Conservation (phyloP, 805 yeast species). For the Tetrapisispora taiwanensis region DNA sequence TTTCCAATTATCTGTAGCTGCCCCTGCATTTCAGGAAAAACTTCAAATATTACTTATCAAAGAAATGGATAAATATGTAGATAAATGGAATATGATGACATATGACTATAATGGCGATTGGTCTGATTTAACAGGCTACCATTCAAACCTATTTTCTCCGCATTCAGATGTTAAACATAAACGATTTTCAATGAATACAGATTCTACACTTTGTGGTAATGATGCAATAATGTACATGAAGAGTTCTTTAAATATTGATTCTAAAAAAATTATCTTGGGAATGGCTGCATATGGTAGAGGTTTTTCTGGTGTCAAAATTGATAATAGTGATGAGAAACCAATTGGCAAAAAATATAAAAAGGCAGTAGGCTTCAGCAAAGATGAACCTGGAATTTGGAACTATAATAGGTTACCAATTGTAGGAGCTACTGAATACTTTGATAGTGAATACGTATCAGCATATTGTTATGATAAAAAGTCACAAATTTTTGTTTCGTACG, state of each 20-base stretch:
- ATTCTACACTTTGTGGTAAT: conserved; percentile 35
- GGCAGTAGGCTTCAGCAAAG: conserved; percentile 35
- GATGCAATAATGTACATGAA: conserved; percentile 39
- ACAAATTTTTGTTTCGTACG: conserved; percentile 50
- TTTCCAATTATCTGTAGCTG: conserved; percentile 58
- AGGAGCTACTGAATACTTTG: conserved; percentile 40
- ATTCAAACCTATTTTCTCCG: conserved; percentile 47
- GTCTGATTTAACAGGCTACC: conserved; percentile 54
- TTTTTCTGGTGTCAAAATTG: conserved; percentile 34
- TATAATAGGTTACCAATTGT: conserved; percentile 45
- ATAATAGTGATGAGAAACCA: conserved; percentile 10
- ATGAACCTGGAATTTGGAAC: conserved; percentile 42
- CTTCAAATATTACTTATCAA: conserved; percentile 35
- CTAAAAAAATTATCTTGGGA: conserved; percentile 59
- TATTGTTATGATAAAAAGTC: conserved; percentile 36
- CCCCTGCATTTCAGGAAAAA: conserved; percentile 54
- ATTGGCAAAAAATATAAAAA: conserved; percentile 37
- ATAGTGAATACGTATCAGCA: conserved; percentile 43
- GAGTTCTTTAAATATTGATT: conserved; percentile 30
- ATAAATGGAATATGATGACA: conserved; percentile 82
- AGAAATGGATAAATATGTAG: conserved; percentile 48
- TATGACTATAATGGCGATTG: conserved; percentile 81
- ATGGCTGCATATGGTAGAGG: conserved; percentile 80
- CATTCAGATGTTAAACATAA: conserved; percentile 5
- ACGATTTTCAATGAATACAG: neutral